Percentiles rank a stretch among this genome's conserved stretches.
Evolutionary conservation across 1,284 basidiomycete genomes (phyloP).

Genomic region (Rhizopogon parksii): DNA sequence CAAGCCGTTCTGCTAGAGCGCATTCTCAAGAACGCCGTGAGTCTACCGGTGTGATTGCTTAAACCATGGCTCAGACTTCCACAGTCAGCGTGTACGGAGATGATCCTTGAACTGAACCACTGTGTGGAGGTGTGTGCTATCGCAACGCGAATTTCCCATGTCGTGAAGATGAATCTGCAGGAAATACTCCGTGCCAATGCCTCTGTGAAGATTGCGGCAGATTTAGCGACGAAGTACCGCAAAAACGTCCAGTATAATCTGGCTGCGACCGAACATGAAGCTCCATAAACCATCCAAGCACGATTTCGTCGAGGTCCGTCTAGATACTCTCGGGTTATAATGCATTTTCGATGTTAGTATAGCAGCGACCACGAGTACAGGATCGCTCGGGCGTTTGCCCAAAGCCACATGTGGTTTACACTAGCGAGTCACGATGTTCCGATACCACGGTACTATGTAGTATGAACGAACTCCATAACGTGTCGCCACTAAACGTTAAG

Average conservation of each 20-base stretch:
- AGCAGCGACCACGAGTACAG: neutral
- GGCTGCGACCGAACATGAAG: slow-evolving; percentile 49
- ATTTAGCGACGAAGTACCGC: slow-evolving; percentile 73
- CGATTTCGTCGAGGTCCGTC: neutral
- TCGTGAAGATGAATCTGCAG: slow-evolving; percentile 29
- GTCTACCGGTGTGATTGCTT: slow-evolving; percentile 22
- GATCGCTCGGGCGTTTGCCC: too few species aligned
- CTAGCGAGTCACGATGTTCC: too few species aligned
- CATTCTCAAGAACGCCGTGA: slow-evolving; percentile 83
- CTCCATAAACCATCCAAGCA: neutral
- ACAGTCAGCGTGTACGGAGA: slow-evolving; percentile 75
- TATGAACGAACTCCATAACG: too few species aligned
- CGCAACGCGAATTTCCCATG: neutral
- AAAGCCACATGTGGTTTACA: too few species aligned
- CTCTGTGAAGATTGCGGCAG: slow-evolving; percentile 67
- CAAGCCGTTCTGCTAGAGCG: slow-evolving; percentile 85
- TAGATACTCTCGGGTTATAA: neutral
- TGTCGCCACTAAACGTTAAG: too few species aligned
- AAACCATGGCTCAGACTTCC: slow-evolving; percentile 1
- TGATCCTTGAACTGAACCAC: slow-evolving; percentile 74
- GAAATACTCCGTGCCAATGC: slow-evolving; percentile 67
- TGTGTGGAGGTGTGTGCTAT: slow-evolving; percentile 54
- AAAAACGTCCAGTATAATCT: slow-evolving; percentile 85
- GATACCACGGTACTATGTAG: too few species aligned
- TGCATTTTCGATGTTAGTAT: neutral